Evolutionary conservation across 2,329 filamentous ascomycete species (phyloP), one percentile per base, ranked within the genome.

Genomic region (Bisporella sp.): DNA sequence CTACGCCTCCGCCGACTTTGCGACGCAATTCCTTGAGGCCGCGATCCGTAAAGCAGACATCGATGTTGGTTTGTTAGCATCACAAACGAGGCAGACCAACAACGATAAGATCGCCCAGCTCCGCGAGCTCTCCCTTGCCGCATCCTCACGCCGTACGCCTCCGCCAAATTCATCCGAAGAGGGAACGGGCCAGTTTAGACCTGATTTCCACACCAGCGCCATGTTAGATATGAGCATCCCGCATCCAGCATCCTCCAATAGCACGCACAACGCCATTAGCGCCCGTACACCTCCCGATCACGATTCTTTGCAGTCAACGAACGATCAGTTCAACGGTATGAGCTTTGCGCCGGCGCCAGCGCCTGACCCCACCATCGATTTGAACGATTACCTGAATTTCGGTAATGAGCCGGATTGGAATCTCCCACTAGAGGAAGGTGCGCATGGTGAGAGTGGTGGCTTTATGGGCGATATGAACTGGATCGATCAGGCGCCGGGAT

Each of bases 1-100:
- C 31, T 96, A 97, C 63, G 84, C 90, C 0, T 90, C 91, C 0
- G 92, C 92, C n/a, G 91, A 96, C 67, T 96, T 93, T 62, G 90
- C 89, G n/a, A 92, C 88, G 1, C 88, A 88, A 2, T 96, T 96
- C 72, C 76, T 96, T n/a, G 89, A 95, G 65, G 89, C 90, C 1
- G 89, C 90, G 1, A 86, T 96, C 55, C 84, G 87, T 55, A 95
- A 95, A 71, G 89, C 89, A 6, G 83, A 87, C 50, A 90, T 93
- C 55, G 62, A 64, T 8, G 48, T 60, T 11, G 50, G 53, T n/a
- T 55, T 60, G 54, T 29, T 32, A 8, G 45, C 28, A 31, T 45
- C 46, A 32, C 13, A 33, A 13, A 48, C 48, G 11, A 30, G 41
- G 1, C 46, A 51, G 13, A 21, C 51, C 29, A 30, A 43, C 12